Conservation (phyloP, 2,329 filamentous ascomycete species). For the Claviceps maximensis region DNA sequence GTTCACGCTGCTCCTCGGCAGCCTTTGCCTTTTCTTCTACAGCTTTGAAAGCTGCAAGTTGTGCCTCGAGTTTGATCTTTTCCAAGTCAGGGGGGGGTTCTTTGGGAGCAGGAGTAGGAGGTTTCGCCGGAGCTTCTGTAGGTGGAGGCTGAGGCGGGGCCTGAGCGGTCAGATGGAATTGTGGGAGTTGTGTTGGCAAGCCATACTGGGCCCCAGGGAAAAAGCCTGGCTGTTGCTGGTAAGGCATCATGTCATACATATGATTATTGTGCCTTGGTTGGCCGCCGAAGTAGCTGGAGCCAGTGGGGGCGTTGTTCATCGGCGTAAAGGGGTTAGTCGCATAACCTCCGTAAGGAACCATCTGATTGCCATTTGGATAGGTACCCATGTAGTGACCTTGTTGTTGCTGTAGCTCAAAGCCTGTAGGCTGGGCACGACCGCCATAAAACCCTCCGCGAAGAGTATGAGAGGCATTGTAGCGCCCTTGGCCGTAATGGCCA, state of each 20-base stretch:
- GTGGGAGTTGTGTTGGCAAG: conserved; percentile 18
- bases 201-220: conserved; percentile 8
- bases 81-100: conserved; percentile 37
- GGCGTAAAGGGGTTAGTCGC: conserved; percentile 30
- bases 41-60: conserved; percentile 38
- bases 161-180: conserved; percentile 24
- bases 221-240: conserved; percentile 21
- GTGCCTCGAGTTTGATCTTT: conserved; percentile 46
- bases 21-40: conserved; percentile 32
- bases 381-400: conserved; percentile 29
- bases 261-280: conserved; percentile 20
- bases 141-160: conserved; percentile 22
- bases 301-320: conserved; percentile 24
- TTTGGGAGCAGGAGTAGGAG: conserved; percentile 24
- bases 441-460: conserved; percentile 16
- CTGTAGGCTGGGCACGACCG: conserved; percentile 16
- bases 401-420: conserved; percentile 34
- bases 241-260: conserved; percentile 40
- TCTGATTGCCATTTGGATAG: conserved; percentile 26
- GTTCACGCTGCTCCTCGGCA: conserved; percentile 28
- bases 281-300: conserved; percentile 27
- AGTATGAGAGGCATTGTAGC: conserved; percentile 10
- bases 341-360: conserved; percentile 33
- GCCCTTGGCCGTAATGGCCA: conserved; percentile 17
- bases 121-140: conserved; percentile 25